Evolutionary conservation across 352 stramenopile genomes (phyloP), one percentile per base, ranked within the genome.

Genomic region (Phytophthora cryptogea): DNA sequence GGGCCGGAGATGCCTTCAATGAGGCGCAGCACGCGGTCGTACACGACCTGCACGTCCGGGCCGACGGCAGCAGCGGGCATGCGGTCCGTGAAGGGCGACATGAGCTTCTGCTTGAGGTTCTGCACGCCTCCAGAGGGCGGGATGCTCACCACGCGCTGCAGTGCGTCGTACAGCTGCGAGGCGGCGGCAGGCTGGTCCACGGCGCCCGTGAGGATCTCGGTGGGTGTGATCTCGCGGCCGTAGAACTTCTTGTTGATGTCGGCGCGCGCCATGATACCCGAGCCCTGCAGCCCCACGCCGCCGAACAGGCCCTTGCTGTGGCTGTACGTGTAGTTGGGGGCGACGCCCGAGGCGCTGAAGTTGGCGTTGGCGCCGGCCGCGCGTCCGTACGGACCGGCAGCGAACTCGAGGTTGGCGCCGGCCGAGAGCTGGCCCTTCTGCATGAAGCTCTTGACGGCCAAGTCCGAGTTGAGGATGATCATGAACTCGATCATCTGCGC

Each of bases 381-480:
- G 41, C 86, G 86, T 32, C 86, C 86, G 63, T 93, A 95, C 7
- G 86, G 86, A 13, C 86, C 86, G 0, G 80, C 86, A 7, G 86
- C 86, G 41, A 95, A 90, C 59, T 94, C 84, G 36, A 95, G 68
- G 65, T 90, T 92, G 27, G 83, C 85, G 20, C 86, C 86, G 5
- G 80, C 81, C n/a, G 79, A 91, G n/a, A 94, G 65, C 58, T 94
- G 84, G 8, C 77, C 78, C 63, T 89, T 89, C 41, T 92, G 81
- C 76, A 91, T 91, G 59, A 95, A 95, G 60, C 71, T 88, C 72
- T 97, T 90, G 30, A 99, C 92, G 10, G 96, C 90, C 42, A 78
- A 74, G 39, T 98, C 90, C 57, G 87, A 98, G 88, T 98, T 98
- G 32, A 98, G 76, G 40, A 99, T 87, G 62, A 95, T 88, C 82